phyloP scores from a whole-genome alignment of 2,329 filamentous ascomycete species.

The Teratosphaeria gauchensis region DNA sequence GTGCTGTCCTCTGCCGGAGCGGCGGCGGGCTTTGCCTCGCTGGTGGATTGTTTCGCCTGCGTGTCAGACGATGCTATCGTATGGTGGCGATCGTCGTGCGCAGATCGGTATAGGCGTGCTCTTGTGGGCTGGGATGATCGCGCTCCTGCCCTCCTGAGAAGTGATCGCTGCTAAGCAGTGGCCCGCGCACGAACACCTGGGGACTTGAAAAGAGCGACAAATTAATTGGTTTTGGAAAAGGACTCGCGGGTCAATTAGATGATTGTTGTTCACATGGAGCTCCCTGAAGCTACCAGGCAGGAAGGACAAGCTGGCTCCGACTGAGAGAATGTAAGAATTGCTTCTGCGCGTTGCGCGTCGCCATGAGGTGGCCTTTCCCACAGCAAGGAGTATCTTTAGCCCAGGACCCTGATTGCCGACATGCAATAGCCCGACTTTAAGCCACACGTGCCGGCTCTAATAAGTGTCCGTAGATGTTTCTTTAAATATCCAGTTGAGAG shows the following conservation, averaged over 20 bases:
- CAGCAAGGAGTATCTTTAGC: neutral
- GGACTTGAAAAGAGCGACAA: neutral
- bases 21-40: neutral
- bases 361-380: neutral
- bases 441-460: no score
- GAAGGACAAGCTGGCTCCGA: neutral
- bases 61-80: neutral
- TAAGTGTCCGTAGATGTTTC: no score
- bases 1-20: neutral
- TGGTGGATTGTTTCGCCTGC: neutral
- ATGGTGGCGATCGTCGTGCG: neutral
- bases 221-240: neutral
- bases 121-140: neutral
- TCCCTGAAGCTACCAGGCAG: neutral
- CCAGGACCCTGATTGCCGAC: neutral
- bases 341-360: neutral
- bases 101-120: neutral
- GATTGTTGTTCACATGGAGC: neutral
- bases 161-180: neutral
- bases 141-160: neutral
- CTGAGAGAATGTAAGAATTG: neutral
- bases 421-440: neutral
- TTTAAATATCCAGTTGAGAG: no score
- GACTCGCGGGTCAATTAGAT: neutral
- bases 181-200: neutral